Conservation (phyloP, 1,284 basidiomycete genomes). For the Gomphus bonarii region DNA sequence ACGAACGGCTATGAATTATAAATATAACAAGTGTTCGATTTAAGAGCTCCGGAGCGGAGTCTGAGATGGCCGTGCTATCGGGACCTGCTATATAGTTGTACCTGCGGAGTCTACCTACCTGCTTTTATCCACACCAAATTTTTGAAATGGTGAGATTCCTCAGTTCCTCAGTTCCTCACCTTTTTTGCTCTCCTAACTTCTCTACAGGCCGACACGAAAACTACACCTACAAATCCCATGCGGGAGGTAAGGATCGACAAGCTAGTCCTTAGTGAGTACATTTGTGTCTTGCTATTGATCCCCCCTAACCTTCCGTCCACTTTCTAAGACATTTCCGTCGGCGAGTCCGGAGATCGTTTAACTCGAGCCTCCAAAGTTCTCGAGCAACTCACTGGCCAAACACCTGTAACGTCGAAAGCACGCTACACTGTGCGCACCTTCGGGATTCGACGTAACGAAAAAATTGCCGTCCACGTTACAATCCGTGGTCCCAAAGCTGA, state of each 20-base stretch:
- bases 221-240: constrained; percentile 9
- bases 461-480: constrained; percentile 99
- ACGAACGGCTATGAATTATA: no score
- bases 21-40: no score
- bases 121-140: constrained; percentile 1
- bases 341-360: constrained; percentile 98
- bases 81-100: no score
- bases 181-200: not conserved
- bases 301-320: constrained; percentile 6
- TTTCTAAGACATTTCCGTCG: constrained; percentile 90
- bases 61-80: no score
- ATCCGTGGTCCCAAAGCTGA: constrained; percentile 99
- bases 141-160: constrained; percentile 5
- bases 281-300: not conserved
- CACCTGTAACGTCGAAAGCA: constrained; percentile 98
- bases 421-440: constrained; percentile 99
- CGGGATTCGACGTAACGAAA: constrained; percentile 99
- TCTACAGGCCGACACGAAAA: constrained; percentile 8
- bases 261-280: constrained; percentile 8
- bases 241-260: constrained; percentile 11
- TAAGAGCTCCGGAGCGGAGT: no score
- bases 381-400: constrained; percentile 99
- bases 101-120: constrained; percentile 10
- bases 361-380: constrained; percentile 99
- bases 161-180: not conserved